Evolutionary conservation across 2,329 filamentous ascomycete genomes (phyloP).

Genomic region (Tolypocladium ophioglossoides): DNA sequence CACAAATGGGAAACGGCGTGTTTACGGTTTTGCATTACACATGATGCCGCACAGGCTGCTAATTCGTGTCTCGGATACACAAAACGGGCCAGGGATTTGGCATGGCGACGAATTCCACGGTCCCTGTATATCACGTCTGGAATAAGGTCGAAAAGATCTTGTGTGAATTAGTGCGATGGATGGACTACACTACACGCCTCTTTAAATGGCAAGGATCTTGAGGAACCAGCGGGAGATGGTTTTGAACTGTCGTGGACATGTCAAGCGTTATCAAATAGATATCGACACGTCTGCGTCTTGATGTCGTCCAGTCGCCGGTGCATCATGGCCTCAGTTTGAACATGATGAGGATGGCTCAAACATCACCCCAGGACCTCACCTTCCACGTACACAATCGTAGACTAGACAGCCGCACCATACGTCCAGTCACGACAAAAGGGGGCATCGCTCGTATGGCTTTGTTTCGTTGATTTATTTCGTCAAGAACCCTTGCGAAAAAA

Average conservation of each 20-base stretch:
- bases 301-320: not conserved
- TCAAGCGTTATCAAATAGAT: not conserved
- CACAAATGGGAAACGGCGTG: not conserved
- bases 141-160: no score
- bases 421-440: not conserved
- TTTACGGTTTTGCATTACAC: not conserved
- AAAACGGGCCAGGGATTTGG: not conserved
- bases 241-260: not conserved
- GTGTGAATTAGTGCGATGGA: not conserved
- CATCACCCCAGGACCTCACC: not conserved
- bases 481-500: slow-evolving; percentile 23
- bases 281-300: not conserved
- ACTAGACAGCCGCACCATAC: not conserved
- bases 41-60: not conserved
- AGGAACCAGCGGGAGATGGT: no score
- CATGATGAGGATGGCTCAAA: not conserved
- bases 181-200: not conserved
- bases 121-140: no score
- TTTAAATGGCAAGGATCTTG: not conserved
- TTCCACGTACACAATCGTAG: no score
- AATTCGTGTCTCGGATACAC: not conserved
- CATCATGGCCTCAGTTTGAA: not conserved
- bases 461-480: slow-evolving; percentile 20
- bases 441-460: slow-evolving; percentile 2
- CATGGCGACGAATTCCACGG: not conserved